Evolutionary conservation across 352 stramenopile species (phyloP).

Genomic region (Phytophthora meadii): DNA sequence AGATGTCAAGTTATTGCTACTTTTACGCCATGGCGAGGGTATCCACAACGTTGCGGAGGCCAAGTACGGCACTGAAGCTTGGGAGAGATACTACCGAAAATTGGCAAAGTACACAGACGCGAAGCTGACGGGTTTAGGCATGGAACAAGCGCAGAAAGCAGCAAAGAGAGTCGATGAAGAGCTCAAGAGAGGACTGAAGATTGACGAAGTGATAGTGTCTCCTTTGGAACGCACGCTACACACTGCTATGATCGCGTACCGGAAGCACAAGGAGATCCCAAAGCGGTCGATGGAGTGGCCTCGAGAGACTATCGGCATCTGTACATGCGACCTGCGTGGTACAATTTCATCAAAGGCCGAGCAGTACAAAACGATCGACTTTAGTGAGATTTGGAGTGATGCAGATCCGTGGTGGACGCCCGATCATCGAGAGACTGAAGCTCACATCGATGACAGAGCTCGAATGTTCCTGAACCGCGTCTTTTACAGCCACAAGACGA

Average conservation of each 20-base stretch:
- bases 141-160: conserved; percentile 22
- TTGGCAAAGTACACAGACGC: conserved; percentile 36
- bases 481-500: conserved; percentile 25
- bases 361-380: conserved; percentile 28
- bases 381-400: conserved; percentile 33
- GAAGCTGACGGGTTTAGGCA: conserved; percentile 28
- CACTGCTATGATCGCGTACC: conserved; percentile 34
- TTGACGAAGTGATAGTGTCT: conserved; percentile 30
- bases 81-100: conserved; percentile 37
- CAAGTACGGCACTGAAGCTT: conserved; percentile 31
- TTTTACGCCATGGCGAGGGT: conserved; percentile 34
- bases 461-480: conserved; percentile 36
- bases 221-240: conserved; percentile 36
- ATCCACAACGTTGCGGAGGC: conserved; percentile 35
- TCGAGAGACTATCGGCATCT: conserved; percentile 35
- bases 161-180: conserved; percentile 21
- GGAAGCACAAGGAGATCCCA: conserved; percentile 24
- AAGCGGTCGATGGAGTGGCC: conserved; percentile 36
- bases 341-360: conserved; percentile 27
- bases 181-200: conserved; percentile 9
- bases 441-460: conserved; percentile 32
- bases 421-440: conserved; percentile 26
- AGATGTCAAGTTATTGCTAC: conserved; percentile 37
- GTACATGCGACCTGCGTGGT: conserved; percentile 34
- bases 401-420: conserved; percentile 37